Evolutionary conservation across 2,329 filamentous ascomycete genomes (phyloP).

Genomic region (Paecilomyces formosus): DNA sequence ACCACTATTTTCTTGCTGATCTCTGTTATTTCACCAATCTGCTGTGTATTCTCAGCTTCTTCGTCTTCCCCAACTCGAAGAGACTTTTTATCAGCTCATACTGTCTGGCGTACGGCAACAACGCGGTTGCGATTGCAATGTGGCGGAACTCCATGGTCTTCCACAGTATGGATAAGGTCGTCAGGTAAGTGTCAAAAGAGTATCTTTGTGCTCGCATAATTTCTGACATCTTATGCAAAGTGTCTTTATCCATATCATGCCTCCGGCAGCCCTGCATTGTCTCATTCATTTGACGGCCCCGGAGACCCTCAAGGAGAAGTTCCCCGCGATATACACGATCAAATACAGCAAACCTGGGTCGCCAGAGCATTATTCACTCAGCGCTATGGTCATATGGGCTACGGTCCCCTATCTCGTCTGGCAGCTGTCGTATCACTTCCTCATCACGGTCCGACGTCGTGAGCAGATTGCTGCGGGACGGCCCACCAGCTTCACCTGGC

Average conservation of each 20-base stretch:
- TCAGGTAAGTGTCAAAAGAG: slow-evolving; percentile 48
- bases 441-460: slow-evolving; percentile 89
- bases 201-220: neutral
- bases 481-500: slow-evolving; percentile 95
- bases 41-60: slow-evolving; percentile 71
- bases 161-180: slow-evolving; percentile 97
- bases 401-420: slow-evolving; percentile 87
- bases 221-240: slow-evolving; percentile 28
- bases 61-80: slow-evolving; percentile 85
- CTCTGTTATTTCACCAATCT: slow-evolving; percentile 98
- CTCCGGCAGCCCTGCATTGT: slow-evolving; percentile 86
- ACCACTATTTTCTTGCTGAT: slow-evolving; percentile 95
- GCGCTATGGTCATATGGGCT: slow-evolving; percentile 89
- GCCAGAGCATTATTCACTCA: slow-evolving; percentile 68
- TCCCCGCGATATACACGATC: slow-evolving; percentile 80
- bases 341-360: slow-evolving; percentile 62
- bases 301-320: slow-evolving; percentile 59
- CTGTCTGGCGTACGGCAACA: slow-evolving; percentile 91
- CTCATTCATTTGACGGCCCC: slow-evolving; percentile 73
- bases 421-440: slow-evolving; percentile 88
- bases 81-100: slow-evolving; percentile 86
- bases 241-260: slow-evolving; percentile 99
- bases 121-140: slow-evolving; percentile 96
- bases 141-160: slow-evolving; percentile 98
- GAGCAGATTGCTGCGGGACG: slow-evolving; percentile 94